Base-by-base conservation (phyloP, 176 grass and related monocot genomes). In the Aegilops umbellulata region DNA sequence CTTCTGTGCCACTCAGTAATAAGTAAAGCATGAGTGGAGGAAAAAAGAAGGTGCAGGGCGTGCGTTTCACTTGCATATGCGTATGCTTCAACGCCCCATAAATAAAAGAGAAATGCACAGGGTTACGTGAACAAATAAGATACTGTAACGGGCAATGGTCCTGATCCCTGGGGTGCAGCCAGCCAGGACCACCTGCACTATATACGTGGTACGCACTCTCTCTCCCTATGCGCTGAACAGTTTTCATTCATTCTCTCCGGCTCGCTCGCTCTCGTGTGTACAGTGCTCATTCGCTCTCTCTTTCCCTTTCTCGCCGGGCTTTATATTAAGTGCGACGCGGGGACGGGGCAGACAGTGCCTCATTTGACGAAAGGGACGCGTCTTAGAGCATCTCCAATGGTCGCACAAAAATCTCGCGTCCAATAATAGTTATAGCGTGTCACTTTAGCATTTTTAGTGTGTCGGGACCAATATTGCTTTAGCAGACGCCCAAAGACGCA, bases 281-380 rank as follows among this genome's bases (percentile, higher is more conserved):
- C 68, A 30, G 78, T 47, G 10, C 11, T 49, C 36, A 27, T 46
- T 4, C 71, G 32, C 24, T 65, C 71, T 16, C 41, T 10, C 60
- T 60, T 83, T 53, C 16, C 74, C 2, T 64, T 86, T 65, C 74
- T 62, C 31, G 27, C 14, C n/a, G 32, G 42, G 9, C 67, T 86
- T 83, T 83, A 31, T 12, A 24, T 84, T 58, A 9, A 58, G 67
- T 29, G 25, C 80, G 30, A 24, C 3, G 41, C 30, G 4, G 4
- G 60, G 2, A 35, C 55, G 61, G 15, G 62, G 78, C 41, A 83
- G 75, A 80, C 89, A 74, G 14, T 10, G 67, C 66, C 75, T 44
- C 84, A 84, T 90, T 90, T 75, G 89, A 19, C 80, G 89, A 90
- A 83, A 87, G 84, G 67, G 89, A 90, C 89, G 35, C 24, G 25